Conservation (phyloP, 1,139 yeast genomes). For the Saccharomyces hybrid region DNA sequence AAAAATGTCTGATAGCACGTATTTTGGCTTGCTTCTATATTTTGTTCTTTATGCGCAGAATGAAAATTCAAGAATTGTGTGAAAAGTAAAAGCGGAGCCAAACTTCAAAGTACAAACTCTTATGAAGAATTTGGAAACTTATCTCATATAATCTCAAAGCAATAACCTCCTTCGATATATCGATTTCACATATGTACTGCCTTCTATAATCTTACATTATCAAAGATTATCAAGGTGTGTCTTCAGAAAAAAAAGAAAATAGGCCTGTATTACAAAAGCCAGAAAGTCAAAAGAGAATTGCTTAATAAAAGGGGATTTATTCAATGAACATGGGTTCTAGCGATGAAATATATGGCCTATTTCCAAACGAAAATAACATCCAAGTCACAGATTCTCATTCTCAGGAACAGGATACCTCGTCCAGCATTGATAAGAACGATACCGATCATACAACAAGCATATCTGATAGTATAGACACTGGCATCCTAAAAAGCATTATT, state of each 20-base stretch:
- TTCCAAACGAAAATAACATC: conserved; percentile 19
- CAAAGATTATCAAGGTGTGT: background rate
- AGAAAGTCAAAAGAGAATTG: background rate
- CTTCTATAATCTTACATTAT: background rate
- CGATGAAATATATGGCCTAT: conserved; percentile 9
- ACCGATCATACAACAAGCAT: conserved; percentile 2
- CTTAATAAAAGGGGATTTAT: background rate
- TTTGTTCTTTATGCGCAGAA: background rate
- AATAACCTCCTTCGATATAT: background rate
- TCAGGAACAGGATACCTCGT: background rate
- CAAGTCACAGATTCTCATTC: conserved; percentile 7
- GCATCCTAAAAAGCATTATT: conserved; percentile 14
- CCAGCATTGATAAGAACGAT: background rate
- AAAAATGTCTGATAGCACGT: background rate
- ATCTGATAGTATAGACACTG: conserved; percentile 11
- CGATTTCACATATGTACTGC: background rate
- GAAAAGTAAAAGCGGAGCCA: background rate
- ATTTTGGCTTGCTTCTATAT: background rate
- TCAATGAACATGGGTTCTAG: background rate
- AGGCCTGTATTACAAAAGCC: background rate
- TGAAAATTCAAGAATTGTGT: background rate
- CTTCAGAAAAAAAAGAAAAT: background rate
- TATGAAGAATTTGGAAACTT: background rate
- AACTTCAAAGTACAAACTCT: too few species aligned
- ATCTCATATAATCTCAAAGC: too few species aligned